phyloP scores from a whole-genome alignment of 148 eudicot genomes.

The Vaccinium corymbosum region DNA sequence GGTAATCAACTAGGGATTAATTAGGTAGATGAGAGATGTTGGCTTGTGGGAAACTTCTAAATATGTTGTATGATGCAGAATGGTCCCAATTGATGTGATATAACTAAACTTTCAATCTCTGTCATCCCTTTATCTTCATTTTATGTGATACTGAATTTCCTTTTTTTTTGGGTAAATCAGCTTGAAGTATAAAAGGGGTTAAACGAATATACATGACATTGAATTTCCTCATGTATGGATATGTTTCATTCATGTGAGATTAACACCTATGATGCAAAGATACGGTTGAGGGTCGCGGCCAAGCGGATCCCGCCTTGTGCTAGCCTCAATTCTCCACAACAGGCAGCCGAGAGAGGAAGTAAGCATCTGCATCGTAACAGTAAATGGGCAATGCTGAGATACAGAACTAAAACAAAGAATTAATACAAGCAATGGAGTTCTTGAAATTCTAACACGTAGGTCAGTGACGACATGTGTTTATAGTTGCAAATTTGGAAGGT shows the following conservation, averaged over 20 bases:
- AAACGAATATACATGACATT: not conserved
- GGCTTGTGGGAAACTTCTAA: slow-evolving; percentile 22
- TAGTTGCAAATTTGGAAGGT: not conserved
- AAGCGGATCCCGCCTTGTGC: too few species aligned
- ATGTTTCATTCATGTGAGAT: too few species aligned
- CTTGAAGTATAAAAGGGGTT: too few species aligned
- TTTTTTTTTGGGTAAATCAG: too few species aligned
- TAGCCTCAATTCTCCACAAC: too few species aligned
- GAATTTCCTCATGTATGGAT: not conserved
- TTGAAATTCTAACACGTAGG: not conserved
- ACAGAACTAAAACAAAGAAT: too few species aligned
- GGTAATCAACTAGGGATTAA: not conserved
- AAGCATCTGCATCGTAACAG: too few species aligned
- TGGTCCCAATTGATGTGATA: not conserved
- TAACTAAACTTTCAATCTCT: not conserved
- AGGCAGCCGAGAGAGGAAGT: too few species aligned
- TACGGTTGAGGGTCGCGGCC: too few species aligned
- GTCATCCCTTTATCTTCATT: slow-evolving; percentile 3
- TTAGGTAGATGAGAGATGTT: slow-evolving; percentile 10
- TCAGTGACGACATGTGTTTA: not conserved
- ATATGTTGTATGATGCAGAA: not conserved
- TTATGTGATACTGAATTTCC: not conserved
- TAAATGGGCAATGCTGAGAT: too few species aligned
- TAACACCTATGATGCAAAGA: too few species aligned
- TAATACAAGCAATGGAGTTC: not conserved